Evolutionary conservation across 345 rosid genomes (phyloP).

Genomic region (Bretschneidera sinensis): DNA sequence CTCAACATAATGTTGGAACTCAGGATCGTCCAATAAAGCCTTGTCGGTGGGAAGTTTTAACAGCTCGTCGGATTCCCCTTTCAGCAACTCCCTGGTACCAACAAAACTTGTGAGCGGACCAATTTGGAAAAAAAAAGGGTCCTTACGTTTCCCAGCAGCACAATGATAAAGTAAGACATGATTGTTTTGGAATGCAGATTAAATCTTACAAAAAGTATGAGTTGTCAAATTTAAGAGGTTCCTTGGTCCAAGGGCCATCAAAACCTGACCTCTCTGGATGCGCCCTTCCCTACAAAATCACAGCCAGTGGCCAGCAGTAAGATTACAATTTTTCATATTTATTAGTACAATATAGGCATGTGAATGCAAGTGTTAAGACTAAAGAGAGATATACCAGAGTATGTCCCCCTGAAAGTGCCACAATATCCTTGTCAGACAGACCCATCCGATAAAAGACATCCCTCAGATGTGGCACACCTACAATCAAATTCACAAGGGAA

Average conservation of each 20-base stretch:
- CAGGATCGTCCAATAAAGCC: conserved; percentile 62
- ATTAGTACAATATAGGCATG: neutral
- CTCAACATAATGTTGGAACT: conserved; percentile 66
- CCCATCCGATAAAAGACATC: conserved; percentile 91
- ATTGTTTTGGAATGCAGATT: neutral
- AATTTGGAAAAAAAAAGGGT: neutral
- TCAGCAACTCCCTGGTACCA: conserved; percentile 56
- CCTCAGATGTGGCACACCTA: conserved; percentile 71
- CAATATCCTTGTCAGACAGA: conserved; percentile 77
- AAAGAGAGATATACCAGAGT: conserved; percentile 33
- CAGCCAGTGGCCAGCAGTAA: conserved; percentile 7
- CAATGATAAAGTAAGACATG: neutral
- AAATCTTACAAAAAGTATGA: conserved; percentile 82
- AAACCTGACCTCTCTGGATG: conserved; percentile 94
- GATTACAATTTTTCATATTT: neutral
- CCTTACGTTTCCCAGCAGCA: neutral
- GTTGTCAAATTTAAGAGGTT: conserved; percentile 89
- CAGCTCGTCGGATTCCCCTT: conserved; percentile 74
- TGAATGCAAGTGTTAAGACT: conserved; percentile 1
- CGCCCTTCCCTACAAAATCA: conserved; percentile 66
- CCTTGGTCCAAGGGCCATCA: conserved; percentile 95
- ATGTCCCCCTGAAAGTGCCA: conserved; percentile 62
- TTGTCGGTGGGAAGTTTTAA: conserved; percentile 85
- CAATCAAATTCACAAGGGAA: conserved; percentile 11
- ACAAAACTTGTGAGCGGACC: neutral